A percentile compares a stretch with the other conserved stretches of the same genome.
phyloP scores from a whole-genome alignment of 1,139 yeast genomes.

The Pichia terricola region DNA sequence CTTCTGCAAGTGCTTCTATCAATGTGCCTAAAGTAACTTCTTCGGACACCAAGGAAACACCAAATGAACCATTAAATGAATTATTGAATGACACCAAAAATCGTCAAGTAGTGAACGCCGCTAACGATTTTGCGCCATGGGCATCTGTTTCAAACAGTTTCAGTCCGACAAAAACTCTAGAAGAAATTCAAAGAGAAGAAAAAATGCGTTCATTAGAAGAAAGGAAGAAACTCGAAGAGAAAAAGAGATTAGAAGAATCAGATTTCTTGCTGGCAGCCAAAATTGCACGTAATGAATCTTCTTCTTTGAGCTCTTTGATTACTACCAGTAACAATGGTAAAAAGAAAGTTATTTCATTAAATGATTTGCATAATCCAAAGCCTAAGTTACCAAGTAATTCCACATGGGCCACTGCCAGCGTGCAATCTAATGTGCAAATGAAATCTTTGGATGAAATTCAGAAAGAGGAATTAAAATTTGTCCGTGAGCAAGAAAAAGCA shows the following conservation, averaged over 20 bases:
- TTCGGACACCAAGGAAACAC: too few species aligned
- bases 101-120: too few species aligned
- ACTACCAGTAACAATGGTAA: conserved; percentile 7
- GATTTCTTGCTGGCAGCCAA: conserved; percentile 25
- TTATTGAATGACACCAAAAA: too few species aligned
- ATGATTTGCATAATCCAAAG: conserved; percentile 1
- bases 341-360: conserved; percentile 6
- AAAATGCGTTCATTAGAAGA: conserved; percentile 29
- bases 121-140: conserved; percentile 43
- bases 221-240: conserved; percentile 12
- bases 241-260: conserved; percentile 6
- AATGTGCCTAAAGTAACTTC: too few species aligned
- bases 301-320: not conserved
- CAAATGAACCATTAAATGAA: too few species aligned
- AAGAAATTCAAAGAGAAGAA: conserved; percentile 64
- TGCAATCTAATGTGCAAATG: conserved; percentile 12
- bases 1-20: too few species aligned
- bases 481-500: conserved; percentile 14
- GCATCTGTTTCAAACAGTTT: conserved; percentile 27
- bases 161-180: conserved; percentile 47
- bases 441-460: conserved; percentile 24
- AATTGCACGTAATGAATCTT: conserved; percentile 21
- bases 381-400: conserved; percentile 19
- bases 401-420: conserved; percentile 38
- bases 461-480: conserved; percentile 20